A percentile compares a stretch with the other conserved stretches of the same genome.
phyloP scores from a whole-genome alignment of 2,329 filamentous ascomycete species.

The Cytospora mali region DNA sequence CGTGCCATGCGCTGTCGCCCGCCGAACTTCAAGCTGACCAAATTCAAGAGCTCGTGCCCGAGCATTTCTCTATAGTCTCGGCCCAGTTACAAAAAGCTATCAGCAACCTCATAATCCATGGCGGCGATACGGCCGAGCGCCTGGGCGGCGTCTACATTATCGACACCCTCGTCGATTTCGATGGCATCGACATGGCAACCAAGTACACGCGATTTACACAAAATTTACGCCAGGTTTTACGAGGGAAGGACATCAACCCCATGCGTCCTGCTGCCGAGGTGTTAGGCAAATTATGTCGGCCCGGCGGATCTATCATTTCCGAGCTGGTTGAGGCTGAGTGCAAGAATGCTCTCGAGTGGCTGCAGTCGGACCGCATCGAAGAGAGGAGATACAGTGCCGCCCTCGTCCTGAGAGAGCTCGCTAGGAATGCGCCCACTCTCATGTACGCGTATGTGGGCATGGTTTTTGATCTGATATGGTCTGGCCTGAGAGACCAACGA shows the following conservation, averaged over 20 bases:
- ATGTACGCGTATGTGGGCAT: constrained; percentile 96
- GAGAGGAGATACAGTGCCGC: constrained; percentile 92
- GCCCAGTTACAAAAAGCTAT: constrained; percentile 59
- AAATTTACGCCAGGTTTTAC: constrained; percentile 82
- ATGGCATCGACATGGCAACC: constrained; percentile 87
- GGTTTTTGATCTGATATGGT: constrained; percentile 95
- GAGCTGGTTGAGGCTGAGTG: constrained; percentile 97
- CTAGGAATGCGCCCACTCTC: constrained; percentile 88
- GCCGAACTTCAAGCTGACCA: constrained; percentile 22
- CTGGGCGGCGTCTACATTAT: constrained; percentile 91
- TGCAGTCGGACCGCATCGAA: constrained; percentile 93
- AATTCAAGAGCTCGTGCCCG: constrained; percentile 70
- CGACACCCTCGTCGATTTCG: constrained; percentile 92
- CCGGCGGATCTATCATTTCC: constrained; percentile 90
- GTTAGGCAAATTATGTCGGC: constrained; percentile 85
- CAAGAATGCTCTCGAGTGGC: constrained; percentile 93
- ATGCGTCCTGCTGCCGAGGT: constrained; percentile 90
- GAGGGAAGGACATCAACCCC: constrained; percentile 86
- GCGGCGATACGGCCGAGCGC: constrained; percentile 83
- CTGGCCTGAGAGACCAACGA: constrained; percentile 85
- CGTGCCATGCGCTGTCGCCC: constrained; percentile 13
- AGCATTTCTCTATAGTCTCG: constrained; percentile 70
- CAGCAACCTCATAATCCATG: constrained; percentile 74
- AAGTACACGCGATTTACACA: constrained; percentile 95
- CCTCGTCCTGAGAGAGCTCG: constrained; percentile 85